phyloP scores from a whole-genome alignment of 352 stramenopile genomes.

The Phytophthora foliorum region DNA sequence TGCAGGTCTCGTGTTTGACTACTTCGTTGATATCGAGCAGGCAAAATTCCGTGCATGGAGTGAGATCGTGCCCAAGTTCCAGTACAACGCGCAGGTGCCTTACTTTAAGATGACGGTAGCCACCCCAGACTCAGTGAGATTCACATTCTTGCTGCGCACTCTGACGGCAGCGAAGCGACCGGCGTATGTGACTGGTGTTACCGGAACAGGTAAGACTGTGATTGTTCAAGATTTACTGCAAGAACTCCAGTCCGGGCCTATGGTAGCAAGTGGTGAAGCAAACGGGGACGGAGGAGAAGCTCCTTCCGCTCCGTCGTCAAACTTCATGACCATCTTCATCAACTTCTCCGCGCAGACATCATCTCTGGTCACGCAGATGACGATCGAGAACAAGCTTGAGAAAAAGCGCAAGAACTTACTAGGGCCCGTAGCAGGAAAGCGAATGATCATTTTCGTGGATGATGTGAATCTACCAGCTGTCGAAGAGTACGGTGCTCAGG shows the following conservation, averaged over 20 bases:
- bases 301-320: constrained; percentile 38
- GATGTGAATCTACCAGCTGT: constrained; percentile 96
- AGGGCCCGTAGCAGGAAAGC: constrained; percentile 87
- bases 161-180: constrained; percentile 75
- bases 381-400: constrained; percentile 95
- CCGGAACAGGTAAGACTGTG: constrained; percentile 92
- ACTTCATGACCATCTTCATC: constrained; percentile 83
- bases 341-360: constrained; percentile 95
- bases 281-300: constrained; percentile 35
- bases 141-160: constrained; percentile 64
- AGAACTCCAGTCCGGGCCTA: constrained; percentile 48
- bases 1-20: constrained; percentile 84
- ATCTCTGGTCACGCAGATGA: constrained; percentile 89
- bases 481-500: constrained; percentile 95
- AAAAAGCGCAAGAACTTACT: constrained; percentile 97
- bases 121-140: constrained; percentile 77
- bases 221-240: constrained; percentile 85
- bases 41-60: constrained; percentile 60
- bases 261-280: constrained; percentile 15
- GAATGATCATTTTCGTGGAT: constrained; percentile 96
- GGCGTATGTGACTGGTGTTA: constrained; percentile 92
- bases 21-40: constrained; percentile 79
- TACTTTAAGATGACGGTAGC: constrained; percentile 89
- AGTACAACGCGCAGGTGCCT: constrained; percentile 63
- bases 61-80: constrained; percentile 76